Conservation (phyloP, 352 stramenopile genomes). For the Phytophthora constricta region DNA sequence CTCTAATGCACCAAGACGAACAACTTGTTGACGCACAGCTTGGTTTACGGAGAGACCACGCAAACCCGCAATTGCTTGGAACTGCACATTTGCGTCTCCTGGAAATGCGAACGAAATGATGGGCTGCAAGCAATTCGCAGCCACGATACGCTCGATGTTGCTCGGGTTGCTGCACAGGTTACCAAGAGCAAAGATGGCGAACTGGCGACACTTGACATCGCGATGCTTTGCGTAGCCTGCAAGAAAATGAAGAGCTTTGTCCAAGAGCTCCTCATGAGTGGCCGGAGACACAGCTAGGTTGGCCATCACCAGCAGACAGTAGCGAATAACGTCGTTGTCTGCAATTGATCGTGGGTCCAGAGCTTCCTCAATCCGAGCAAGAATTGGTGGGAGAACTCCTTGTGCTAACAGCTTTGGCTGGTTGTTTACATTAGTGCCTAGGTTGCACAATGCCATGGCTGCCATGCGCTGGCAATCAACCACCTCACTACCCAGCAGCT, state of each 20-base stretch:
- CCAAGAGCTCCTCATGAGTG: slow-evolving; percentile 87
- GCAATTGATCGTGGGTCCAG: slow-evolving; percentile 92
- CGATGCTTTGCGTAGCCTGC: slow-evolving; percentile 93
- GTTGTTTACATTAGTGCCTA: slow-evolving; percentile 95
- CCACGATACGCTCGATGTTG: slow-evolving; percentile 92
- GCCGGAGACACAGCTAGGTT: slow-evolving; percentile 91
- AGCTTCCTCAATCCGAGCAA: slow-evolving; percentile 88
- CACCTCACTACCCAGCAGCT: slow-evolving; percentile 90
- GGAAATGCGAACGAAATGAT: slow-evolving; percentile 96
- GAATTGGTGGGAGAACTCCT: slow-evolving; percentile 89
- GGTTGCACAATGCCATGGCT: slow-evolving; percentile 95
- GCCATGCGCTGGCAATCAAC: slow-evolving; percentile 95
- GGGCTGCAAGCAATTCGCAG: slow-evolving; percentile 89
- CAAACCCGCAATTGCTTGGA: slow-evolving; percentile 95
- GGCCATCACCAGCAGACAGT: slow-evolving; percentile 94
- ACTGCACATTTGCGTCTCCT: slow-evolving; percentile 94
- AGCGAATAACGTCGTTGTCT: slow-evolving; percentile 95
- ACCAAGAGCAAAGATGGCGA: slow-evolving; percentile 94
- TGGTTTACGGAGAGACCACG: slow-evolving; percentile 93
- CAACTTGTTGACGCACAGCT: slow-evolving; percentile 88
- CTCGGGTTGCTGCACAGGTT: slow-evolving; percentile 94
- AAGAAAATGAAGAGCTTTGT: slow-evolving; percentile 85
- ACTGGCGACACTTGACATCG: slow-evolving; percentile 96
- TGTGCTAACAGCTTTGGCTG: slow-evolving; percentile 90
- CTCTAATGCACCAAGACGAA: slow-evolving; percentile 93